Percentiles rank a stretch among this genome's conserved stretches.
These are phyloP conservation scores for Talaromyces sp. DNA, from an alignment of 2,329 filamentous ascomycete species.

Conservation along the genomic window DNA sequence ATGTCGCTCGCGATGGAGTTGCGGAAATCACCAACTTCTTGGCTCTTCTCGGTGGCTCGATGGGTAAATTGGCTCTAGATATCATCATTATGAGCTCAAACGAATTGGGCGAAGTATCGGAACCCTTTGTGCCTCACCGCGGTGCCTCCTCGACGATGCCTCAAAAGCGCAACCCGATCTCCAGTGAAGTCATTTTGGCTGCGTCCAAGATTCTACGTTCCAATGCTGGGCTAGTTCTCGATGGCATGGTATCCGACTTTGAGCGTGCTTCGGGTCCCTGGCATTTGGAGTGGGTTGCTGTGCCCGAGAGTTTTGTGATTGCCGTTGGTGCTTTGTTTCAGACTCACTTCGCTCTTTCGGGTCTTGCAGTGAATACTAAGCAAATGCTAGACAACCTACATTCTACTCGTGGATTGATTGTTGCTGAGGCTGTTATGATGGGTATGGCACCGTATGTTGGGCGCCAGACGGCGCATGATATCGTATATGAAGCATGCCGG, in stretches of 20 bases:
- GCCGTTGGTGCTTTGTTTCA: slow-evolving; percentile 54
- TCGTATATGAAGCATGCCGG: slow-evolving; percentile 56
- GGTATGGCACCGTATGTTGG: slow-evolving; percentile 53
- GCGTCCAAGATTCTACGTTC: slow-evolving; percentile 54
- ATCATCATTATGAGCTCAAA: slow-evolving; percentile 58
- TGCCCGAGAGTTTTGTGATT: slow-evolving; percentile 54
- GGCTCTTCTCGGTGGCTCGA: slow-evolving; percentile 51
- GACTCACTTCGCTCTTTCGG: slow-evolving; percentile 52
- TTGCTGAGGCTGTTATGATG: slow-evolving; percentile 62
- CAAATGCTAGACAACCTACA: slow-evolving; percentile 52
- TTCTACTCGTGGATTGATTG: slow-evolving; percentile 53
- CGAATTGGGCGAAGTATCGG: slow-evolving; percentile 53
- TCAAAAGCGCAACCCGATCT: slow-evolving; percentile 59
- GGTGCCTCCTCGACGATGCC: slow-evolving; percentile 58
- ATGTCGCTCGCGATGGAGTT: slow-evolving; percentile 53
- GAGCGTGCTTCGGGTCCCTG: slow-evolving; percentile 58
- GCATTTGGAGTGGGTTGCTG: slow-evolving; percentile 58
- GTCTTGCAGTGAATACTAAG: slow-evolving; percentile 50
- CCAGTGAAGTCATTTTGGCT: slow-evolving; percentile 55
- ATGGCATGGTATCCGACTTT: slow-evolving; percentile 58
- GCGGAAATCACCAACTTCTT: slow-evolving; percentile 55
- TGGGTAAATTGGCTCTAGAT: slow-evolving; percentile 57
- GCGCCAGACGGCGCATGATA: slow-evolving; percentile 53
- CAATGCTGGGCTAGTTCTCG: slow-evolving; percentile 52
- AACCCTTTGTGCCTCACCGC: slow-evolving; percentile 55